Evolutionary conservation across 1,284 basidiomycete genomes (phyloP), one percentile per base, ranked within the genome.

Genomic region (Apiotrichum siamense): DNA sequence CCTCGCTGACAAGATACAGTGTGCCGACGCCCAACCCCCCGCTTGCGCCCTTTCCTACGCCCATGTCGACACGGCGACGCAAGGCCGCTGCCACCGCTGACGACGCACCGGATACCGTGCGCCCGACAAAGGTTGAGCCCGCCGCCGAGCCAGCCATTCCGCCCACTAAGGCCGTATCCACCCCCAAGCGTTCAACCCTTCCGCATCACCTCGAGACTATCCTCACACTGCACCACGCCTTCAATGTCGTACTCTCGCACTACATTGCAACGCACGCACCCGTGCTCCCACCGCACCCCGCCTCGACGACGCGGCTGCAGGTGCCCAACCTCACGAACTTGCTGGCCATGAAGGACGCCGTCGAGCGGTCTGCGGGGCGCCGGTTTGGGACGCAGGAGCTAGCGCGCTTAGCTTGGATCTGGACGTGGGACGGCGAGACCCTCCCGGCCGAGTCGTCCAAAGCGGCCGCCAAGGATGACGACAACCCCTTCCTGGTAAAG

Each of bases 201-300:
- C 74, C 74, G 7, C 52, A 59, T 1, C 69, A 73, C 48, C 64
- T 74, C 9, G 61, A 70, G 40, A 67, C 64, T 12, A 62, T 76
- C 7, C 53, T 75, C 12, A 55, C 60, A 6, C 60, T 75, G 0
- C 73, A 75, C 52, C 59, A 62, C 15, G 66, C 73, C 4, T 69
- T 75, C 58, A 71, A 72, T 47, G 62, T 75, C 25, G 69, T 72
- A 3, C 59, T 76, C 15, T 66, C 70, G 3, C 59, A 74, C 4
- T 67, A 73, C 47, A 63, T 76, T 42, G 74, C 74, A 4, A 66
- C 66, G 2, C 62, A 74, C 38, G 73, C 73, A 0, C 74, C 74
- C 0, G 63, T 75, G 26, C 62, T 75, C 6, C 72, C 73, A 2
- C 70, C 72, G 10, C 66, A 72, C 39, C 50, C 69, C 0, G 50